phyloP scores from a whole-genome alignment of 768 basidiomycete species.

The Kwoniella bestiolae region DNA sequence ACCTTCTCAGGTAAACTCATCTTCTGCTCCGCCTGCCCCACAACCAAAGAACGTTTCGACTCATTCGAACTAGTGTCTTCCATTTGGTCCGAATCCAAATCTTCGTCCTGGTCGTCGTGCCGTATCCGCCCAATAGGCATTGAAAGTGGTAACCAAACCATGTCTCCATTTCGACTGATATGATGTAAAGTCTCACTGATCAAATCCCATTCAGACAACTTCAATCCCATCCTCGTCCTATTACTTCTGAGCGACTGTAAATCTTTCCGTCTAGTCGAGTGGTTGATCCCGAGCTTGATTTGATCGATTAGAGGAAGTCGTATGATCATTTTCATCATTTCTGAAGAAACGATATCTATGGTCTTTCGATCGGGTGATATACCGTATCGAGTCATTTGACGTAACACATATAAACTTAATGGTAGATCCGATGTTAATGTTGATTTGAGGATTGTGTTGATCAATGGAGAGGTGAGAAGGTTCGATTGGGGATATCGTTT shows the following conservation, averaged over 20 bases:
- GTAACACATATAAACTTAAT: neutral
- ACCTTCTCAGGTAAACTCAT: neutral
- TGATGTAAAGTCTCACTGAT: constrained; percentile 6
- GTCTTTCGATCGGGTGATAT: constrained; percentile 10
- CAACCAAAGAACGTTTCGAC: too few relatives aligned
- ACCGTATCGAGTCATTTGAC: neutral
- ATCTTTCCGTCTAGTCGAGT: neutral
- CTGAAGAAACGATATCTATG: constrained; percentile 8
- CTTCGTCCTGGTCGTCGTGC: neutral
- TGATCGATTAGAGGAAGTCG: neutral
- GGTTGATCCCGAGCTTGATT: neutral
- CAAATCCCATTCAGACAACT: constrained; percentile 11
- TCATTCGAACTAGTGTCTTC: too few relatives aligned
- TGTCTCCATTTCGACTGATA: neutral
- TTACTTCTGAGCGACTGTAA: neutral
- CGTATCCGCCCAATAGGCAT: constrained; percentile 12
- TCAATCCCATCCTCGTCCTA: constrained; percentile 17
- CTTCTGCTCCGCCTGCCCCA: too few relatives aligned
- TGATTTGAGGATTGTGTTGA: constrained; percentile 13
- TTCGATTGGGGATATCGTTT: constrained; percentile 1
- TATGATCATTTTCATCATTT: neutral
- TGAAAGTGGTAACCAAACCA: neutral
- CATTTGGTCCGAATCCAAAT: neutral
- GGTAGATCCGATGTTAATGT: constrained; percentile 5
- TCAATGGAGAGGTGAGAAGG: neutral